phyloP scores from a whole-genome alignment of 108 stramenopile genomes.

The Cyclotella kingstonii region DNA sequence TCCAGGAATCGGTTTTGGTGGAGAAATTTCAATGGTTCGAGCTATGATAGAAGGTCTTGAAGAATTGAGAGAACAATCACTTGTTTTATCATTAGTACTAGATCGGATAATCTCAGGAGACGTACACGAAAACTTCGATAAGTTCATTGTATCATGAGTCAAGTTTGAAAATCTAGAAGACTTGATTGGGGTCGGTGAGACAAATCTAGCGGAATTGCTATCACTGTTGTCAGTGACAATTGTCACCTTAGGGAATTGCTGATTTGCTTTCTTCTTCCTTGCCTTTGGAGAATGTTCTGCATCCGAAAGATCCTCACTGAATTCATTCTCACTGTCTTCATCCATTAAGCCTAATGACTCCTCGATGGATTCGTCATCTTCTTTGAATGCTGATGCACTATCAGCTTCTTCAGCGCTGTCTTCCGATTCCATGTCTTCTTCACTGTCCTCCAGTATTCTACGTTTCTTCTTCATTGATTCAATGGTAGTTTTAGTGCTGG shows the following conservation, averaged over 20 bases:
- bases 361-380: slow-evolving; percentile 15
- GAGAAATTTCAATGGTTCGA: neutral
- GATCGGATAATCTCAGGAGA: no score
- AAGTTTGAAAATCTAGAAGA: neutral
- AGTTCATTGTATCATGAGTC: slow-evolving; percentile 10
- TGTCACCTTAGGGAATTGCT: slow-evolving; percentile 66
- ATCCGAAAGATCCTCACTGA: slow-evolving; percentile 51
- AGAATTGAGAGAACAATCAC: neutral
- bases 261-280: slow-evolving; percentile 40
- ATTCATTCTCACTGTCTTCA: slow-evolving; percentile 27
- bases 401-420: slow-evolving; percentile 44
- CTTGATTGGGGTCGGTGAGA: slow-evolving; percentile 28
- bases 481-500: neutral
- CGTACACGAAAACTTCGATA: slow-evolving; percentile 26
- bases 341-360: slow-evolving; percentile 15
- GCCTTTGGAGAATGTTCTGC: slow-evolving; percentile 19
- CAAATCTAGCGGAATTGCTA: slow-evolving; percentile 2
- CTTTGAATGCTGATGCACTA: slow-evolving; percentile 31
- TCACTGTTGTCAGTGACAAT: slow-evolving; percentile 50
- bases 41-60: slow-evolving; percentile 4
- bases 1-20: slow-evolving; percentile 6
- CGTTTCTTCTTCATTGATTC: neutral
- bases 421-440: slow-evolving; percentile 34
- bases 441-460: slow-evolving; percentile 14
- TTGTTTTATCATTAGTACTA: slow-evolving; percentile 1